phyloP scores from a whole-genome alignment of 225 moss, liverwort and hornwort species.

The Straminergon stramineum region DNA sequence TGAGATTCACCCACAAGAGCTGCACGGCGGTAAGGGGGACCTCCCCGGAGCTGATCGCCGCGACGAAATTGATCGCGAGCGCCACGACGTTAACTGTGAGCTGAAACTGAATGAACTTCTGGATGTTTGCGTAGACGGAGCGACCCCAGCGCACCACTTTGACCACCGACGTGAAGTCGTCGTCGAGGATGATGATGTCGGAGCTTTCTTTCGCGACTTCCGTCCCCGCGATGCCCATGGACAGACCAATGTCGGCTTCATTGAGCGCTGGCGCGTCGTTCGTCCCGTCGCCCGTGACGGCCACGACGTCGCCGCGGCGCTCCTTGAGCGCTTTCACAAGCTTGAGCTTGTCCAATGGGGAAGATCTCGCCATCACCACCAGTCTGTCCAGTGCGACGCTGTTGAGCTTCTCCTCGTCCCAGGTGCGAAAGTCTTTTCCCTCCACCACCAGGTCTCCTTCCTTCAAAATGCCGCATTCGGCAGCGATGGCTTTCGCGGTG shows the following conservation, averaged over 20 bases:
- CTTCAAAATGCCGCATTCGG: conserved; percentile 30
- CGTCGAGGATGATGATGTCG: conserved; percentile 45
- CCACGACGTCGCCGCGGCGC: conserved; percentile 28
- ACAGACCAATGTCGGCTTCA: conserved; percentile 38
- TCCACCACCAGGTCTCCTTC: conserved; percentile 22
- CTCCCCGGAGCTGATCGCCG: conserved; percentile 27
- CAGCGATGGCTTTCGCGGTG: conserved; percentile 44
- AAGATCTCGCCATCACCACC: conserved; percentile 47
- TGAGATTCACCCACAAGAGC: conserved; percentile 48
- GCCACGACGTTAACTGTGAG: conserved; percentile 49
- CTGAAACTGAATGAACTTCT: conserved; percentile 41
- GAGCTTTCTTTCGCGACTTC: conserved; percentile 61
- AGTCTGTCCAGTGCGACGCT: conserved; percentile 3
- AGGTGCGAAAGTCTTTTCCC: conserved; percentile 23
- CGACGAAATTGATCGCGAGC: conserved; percentile 40
- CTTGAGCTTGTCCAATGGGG: conserved; percentile 41
- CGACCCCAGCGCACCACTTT: conserved; percentile 30
- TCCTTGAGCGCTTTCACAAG: conserved; percentile 34
- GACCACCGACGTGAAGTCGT: conserved; percentile 24
- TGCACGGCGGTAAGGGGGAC: conserved; percentile 38
- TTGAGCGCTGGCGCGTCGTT: conserved; percentile 52
- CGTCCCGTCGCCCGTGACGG: conserved; percentile 50
- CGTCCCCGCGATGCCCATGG: conserved; percentile 56
- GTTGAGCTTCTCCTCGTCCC: conserved; percentile 12
- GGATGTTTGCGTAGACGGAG: conserved; percentile 28